phyloP scores from a whole-genome alignment of 768 basidiomycete species.

The Lentinula lateritia region DNA sequence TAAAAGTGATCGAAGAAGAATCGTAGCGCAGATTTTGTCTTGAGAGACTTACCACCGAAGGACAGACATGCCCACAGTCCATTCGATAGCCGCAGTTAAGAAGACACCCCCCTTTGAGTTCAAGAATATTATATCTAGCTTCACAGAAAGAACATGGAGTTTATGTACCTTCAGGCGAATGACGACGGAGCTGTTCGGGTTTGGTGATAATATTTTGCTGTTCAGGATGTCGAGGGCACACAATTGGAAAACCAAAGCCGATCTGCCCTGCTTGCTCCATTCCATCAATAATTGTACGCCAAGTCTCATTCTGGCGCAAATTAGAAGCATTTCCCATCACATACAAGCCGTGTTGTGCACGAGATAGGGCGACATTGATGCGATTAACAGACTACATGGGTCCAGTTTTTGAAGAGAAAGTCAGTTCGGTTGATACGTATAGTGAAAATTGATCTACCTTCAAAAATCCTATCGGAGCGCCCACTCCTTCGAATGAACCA shows the following conservation, averaged over 20 bases:
- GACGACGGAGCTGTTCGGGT: constrained; percentile 44
- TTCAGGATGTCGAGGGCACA: constrained; percentile 52
- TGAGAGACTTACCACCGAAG: constrained; percentile 40
- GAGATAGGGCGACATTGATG: constrained; percentile 59
- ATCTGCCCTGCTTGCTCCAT: constrained; percentile 41
- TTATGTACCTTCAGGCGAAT: constrained; percentile 51
- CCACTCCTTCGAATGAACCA: constrained; percentile 36
- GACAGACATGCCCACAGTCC: constrained; percentile 61
- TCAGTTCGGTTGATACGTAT: background rate
- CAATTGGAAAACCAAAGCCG: constrained; percentile 50
- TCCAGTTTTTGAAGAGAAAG: background rate
- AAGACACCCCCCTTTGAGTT: constrained; percentile 51
- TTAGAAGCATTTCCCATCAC: constrained; percentile 65
- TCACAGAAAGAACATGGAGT: too few relatives aligned
- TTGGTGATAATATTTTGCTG: constrained; percentile 31
- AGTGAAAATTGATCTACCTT: constrained; percentile 31
- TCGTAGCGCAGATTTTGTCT: background rate
- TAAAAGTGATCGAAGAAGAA: background rate
- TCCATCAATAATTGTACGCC: constrained; percentile 53
- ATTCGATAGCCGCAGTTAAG: constrained; percentile 47
- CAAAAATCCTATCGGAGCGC: constrained; percentile 61
- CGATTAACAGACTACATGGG: constrained; percentile 4
- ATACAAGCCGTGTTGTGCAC: constrained; percentile 69
- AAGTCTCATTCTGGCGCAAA: constrained; percentile 47
- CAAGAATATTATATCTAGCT: background rate